Evolutionary conservation across 177 flowering plant species (phyloP).

Genomic region (Vitis hybrid): DNA sequence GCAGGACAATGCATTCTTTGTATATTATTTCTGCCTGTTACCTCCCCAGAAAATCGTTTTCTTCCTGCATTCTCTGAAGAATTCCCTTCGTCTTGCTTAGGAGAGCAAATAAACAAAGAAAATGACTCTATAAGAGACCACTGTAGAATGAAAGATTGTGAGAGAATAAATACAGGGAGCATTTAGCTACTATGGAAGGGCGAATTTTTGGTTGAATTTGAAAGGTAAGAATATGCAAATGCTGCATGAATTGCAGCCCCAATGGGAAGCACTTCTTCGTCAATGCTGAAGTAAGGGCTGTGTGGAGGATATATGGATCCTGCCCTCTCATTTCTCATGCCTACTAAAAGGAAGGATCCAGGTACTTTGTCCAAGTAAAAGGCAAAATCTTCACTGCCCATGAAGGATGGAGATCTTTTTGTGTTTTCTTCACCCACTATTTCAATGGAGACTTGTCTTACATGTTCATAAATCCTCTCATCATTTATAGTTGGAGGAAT

Average conservation of each 20-base stretch:
- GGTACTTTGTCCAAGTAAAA: constrained; percentile 50
- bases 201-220: neutral
- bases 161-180: too few relatives aligned
- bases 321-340: constrained; percentile 40
- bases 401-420: constrained; percentile 26
- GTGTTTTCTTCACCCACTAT: constrained; percentile 44
- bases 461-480: constrained; percentile 36
- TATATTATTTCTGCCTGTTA: too few relatives aligned
- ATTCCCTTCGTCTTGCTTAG: too few relatives aligned
- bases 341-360: constrained; percentile 48
- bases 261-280: constrained; percentile 56
- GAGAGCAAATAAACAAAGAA: too few relatives aligned
- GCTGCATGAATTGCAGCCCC: constrained; percentile 69
- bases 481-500: constrained; percentile 57
- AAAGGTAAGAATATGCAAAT: constrained; percentile 49
- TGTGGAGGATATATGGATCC: constrained; percentile 48
- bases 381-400: constrained; percentile 70
- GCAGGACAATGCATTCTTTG: too few relatives aligned
- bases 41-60: too few relatives aligned
- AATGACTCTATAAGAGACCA: too few relatives aligned
- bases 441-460: constrained; percentile 18
- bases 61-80: too few relatives aligned
- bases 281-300: constrained; percentile 45
- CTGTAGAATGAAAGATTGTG: too few relatives aligned
- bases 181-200: neutral